Base-by-base conservation (phyloP, 2,329 filamentous ascomycete species). In the Coniochaeta hoffmannii region DNA sequence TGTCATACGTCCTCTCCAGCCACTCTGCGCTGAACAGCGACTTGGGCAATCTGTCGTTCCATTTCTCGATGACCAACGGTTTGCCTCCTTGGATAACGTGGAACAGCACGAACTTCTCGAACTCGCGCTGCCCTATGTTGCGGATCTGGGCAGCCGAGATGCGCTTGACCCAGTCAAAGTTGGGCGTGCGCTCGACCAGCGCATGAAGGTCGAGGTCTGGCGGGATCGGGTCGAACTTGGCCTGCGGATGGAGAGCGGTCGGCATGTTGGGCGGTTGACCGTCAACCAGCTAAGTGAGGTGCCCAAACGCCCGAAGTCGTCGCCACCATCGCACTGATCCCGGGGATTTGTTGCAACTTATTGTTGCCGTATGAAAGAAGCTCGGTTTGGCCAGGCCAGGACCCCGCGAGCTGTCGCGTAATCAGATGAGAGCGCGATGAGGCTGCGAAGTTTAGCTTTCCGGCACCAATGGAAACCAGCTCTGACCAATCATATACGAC, bases 21-120 rank as follows among this genome's bases (percentile, higher is more conserved):
- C 93, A 99, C 55, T 84, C 78, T 7, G 80, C 76, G 41, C 85
- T 89, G 69, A 97, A 97, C 0, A 95, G 82, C 72, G 83, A 83
- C 44, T 82, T 81, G 53, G 94, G 88, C 41, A 97, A 73, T 30
- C 82, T 78, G 34, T 84, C 76, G 59, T 96, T 82, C 78, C 94
- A 97, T 17, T 90, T 90, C 65, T 96, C 90, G 55, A 99, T 88
- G 11, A 97, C 89, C 7, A 99, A 76, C 2, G 94, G 94, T 62
- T 90, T 91, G 2, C 94, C 94, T 26, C 86, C 87, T 51, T 87
- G 78, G 53, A 97, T 86, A 15, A 97, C 91, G 70, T 96, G 89
- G 7, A 91, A 77, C 50, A 87, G 74, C 0, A 97, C 86, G 10
- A 97, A 79, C 69, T 89, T 90, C 70, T 97, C 91, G 58, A 99